phyloP scores from a whole-genome alignment of 2,329 filamentous ascomycete genomes.

The Apiospora rasikravindrae region DNA sequence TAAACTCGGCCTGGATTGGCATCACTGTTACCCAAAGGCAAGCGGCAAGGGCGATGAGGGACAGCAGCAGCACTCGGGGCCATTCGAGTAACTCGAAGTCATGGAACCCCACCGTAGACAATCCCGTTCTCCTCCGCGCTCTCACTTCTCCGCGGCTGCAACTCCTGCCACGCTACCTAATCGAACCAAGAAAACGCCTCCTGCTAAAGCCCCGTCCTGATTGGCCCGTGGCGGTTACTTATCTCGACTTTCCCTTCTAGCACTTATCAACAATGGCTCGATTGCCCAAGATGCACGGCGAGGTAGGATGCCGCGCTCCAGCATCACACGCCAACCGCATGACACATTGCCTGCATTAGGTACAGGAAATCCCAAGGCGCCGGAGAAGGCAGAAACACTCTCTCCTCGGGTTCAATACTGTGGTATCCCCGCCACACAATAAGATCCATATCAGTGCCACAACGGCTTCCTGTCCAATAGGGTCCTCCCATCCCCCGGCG shows the following conservation, averaged over 20 bases:
- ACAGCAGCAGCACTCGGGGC: background rate
- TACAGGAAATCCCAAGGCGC: background rate
- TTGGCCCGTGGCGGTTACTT: background rate
- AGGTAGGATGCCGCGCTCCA: background rate
- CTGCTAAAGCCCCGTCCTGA: background rate
- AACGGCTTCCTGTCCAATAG: background rate
- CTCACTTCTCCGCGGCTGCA: constrained; percentile 5
- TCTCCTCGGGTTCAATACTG: background rate
- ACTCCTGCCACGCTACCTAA: background rate
- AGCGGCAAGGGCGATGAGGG: background rate
- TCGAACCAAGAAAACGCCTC: background rate
- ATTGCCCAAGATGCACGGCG: background rate
- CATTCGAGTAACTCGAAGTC: background rate
- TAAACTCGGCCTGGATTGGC: too few species aligned
- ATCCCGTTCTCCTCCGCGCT: constrained; percentile 11
- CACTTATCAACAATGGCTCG: constrained; percentile 12
- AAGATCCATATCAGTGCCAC: background rate
- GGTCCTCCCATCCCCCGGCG: constrained; percentile 22
- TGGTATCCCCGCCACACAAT: background rate
- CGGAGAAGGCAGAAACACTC: constrained; percentile 12
- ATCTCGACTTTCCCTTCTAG: constrained; percentile 11
- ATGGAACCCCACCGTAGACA: background rate
- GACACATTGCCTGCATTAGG: constrained; percentile 7
- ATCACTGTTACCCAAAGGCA: too few species aligned
- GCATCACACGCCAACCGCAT: constrained; percentile 5